Evolutionary conservation across 148 eudicot genomes (phyloP).

Genomic region (Cornus florida): DNA sequence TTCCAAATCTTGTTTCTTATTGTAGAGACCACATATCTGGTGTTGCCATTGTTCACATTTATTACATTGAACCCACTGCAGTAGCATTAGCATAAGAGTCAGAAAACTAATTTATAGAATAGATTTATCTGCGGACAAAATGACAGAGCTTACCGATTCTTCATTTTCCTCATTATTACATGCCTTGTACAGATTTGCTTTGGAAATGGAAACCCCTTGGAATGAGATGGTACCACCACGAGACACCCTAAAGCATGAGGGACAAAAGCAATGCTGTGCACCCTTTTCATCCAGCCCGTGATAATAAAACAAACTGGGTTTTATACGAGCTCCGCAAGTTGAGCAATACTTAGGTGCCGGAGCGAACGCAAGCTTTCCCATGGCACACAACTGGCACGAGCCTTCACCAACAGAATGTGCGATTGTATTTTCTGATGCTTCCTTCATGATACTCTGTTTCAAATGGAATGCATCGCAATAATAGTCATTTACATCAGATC

Average conservation of each 20-base stretch:
- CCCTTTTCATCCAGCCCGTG: constrained; percentile 43
- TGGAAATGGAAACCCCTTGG: constrained; percentile 45
- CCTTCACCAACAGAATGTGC: constrained; percentile 25
- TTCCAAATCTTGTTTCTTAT: constrained; percentile 61
- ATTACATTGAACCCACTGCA: constrained; percentile 73
- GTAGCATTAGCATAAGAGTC: constrained; percentile 15
- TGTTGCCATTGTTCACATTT: constrained; percentile 64
- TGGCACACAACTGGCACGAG: constrained; percentile 65
- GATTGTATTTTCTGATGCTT: constrained; percentile 27
- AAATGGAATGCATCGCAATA: constrained; percentile 2
- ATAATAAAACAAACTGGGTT: constrained; percentile 48
- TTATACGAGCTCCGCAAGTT: constrained; percentile 50
- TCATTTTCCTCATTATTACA: constrained; percentile 22
- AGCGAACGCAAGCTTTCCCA: constrained; percentile 52
- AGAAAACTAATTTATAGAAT: not conserved
- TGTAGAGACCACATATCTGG: constrained; percentile 85
- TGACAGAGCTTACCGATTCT: not conserved
- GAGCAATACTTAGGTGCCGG: constrained; percentile 74
- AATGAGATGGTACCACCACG: constrained; percentile 44
- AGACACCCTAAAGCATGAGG: constrained; percentile 49
- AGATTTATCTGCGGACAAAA: not conserved
- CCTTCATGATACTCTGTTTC: constrained; percentile 31
- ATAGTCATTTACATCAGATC: not conserved
- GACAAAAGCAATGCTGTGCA: constrained; percentile 53
- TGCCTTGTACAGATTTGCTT: constrained; percentile 44